A percentile compares a stretch with the other conserved stretches of the same genome.
These are phyloP conservation scores for Wallacemonas sp. DNA, from an alignment of 208 protist species.

Conservation along the genomic window DNA sequence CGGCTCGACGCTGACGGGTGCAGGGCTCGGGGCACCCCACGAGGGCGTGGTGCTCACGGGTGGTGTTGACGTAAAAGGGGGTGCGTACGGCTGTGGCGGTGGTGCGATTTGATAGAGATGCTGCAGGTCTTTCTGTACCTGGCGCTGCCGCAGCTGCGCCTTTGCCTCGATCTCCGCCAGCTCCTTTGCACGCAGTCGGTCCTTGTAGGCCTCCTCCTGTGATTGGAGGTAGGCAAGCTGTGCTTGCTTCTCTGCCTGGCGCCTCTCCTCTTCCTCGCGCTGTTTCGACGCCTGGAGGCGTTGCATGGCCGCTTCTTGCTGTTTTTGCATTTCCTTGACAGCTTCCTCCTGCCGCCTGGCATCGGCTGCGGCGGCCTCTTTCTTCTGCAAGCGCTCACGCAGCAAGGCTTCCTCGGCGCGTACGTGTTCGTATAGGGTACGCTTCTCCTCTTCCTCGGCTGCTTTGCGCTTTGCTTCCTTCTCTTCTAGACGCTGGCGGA, in stretches of 20 bases:
- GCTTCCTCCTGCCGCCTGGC: constrained; percentile 19
- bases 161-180: constrained; percentile 35
- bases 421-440: constrained; percentile 64
- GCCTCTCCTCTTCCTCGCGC: constrained; percentile 19
- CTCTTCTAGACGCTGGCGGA: constrained; percentile 46
- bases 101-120: neutral
- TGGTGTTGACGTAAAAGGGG: no score
- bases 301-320: constrained; percentile 39
- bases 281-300: constrained; percentile 20
- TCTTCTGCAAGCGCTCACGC: constrained; percentile 44
- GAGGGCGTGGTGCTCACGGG: no score
- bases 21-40: neutral
- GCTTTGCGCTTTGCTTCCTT: constrained; percentile 45
- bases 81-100: neutral
- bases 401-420: constrained; percentile 61
- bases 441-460: constrained; percentile 39
- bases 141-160: constrained; percentile 19
- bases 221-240: constrained; percentile 48
- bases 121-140: constrained; percentile 1
- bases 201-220: constrained; percentile 57
- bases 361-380: constrained; percentile 13
- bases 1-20: neutral
- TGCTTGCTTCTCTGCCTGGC: constrained; percentile 23
- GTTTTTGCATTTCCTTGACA: constrained; percentile 20
- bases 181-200: constrained; percentile 45